Evolutionary conservation across 176 grass and related monocot species (phyloP).

Genomic region (Oryza longistaminata): DNA sequence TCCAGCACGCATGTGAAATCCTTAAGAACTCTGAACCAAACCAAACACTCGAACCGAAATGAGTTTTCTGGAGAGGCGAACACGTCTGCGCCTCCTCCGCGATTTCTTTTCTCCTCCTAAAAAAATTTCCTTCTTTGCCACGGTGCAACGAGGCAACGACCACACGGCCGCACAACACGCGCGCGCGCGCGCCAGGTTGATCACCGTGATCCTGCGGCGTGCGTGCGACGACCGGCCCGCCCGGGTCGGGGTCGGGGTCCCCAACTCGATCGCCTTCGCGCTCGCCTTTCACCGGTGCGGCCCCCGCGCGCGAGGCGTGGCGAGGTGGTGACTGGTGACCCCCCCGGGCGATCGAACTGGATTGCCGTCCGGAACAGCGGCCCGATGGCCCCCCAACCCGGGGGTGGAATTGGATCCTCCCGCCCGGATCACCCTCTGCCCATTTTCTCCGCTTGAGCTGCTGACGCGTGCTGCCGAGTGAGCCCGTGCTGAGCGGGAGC

Average conservation of each 20-base stretch:
- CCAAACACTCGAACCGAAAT: background rate
- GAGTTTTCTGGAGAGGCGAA: slow-evolving; percentile 16
- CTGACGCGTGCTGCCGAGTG: background rate
- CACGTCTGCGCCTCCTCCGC: background rate
- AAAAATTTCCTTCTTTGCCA: background rate
- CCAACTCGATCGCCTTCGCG: too few species aligned
- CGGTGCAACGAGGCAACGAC: background rate
- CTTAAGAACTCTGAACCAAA: background rate
- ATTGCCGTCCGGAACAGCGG: slow-evolving; percentile 3
- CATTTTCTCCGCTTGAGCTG: background rate
- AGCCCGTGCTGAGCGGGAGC: background rate
- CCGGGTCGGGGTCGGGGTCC: background rate
- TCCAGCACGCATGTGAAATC: background rate
- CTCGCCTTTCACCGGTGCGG: background rate
- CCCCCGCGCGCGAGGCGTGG: background rate
- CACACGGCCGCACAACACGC: background rate
- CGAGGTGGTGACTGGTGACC: background rate
- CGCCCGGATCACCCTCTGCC: background rate
- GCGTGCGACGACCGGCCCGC: background rate
- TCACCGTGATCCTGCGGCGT: slow-evolving; percentile 4
- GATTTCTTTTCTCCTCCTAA: too few species aligned
- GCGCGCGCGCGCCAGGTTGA: background rate
- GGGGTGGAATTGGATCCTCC: background rate
- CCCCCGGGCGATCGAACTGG: background rate
- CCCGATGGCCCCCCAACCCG: slow-evolving; percentile 23